Percentiles rank a stretch among this genome's conserved stretches.
phyloP scores from a whole-genome alignment of 495 filamentous ascomycete genomes.

The Tuber aestivum region DNA sequence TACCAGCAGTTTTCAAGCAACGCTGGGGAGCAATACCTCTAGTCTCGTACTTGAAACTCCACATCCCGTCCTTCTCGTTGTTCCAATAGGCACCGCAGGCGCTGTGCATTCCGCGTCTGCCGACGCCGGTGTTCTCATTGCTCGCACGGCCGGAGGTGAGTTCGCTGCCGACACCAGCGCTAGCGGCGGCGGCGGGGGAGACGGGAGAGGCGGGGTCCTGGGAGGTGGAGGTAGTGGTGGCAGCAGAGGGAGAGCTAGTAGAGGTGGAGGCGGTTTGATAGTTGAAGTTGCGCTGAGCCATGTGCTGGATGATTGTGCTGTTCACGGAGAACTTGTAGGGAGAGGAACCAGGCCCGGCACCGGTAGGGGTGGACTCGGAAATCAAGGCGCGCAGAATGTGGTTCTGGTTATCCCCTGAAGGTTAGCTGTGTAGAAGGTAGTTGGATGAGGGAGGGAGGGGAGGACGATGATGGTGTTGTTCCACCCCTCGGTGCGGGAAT shows the following conservation, averaged over 20 bases:
- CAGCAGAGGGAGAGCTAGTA: conserved; percentile 41
- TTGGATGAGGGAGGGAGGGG: conserved; percentile 39
- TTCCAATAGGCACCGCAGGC: conserved; percentile 96
- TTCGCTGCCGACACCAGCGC: conserved; percentile 38
- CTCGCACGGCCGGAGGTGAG: conserved; percentile 42
- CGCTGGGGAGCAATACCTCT: conserved; percentile 22
- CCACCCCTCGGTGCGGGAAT: conserved; percentile 72
- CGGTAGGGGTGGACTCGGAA: conserved; percentile 57
- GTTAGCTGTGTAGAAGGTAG: background rate
- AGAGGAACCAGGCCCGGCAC: conserved; percentile 45
- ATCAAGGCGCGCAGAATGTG: conserved; percentile 78
- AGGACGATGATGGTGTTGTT: conserved; percentile 84
- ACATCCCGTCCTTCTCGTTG: conserved; percentile 94
- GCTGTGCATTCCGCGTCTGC: conserved; percentile 90
- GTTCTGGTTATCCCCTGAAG: conserved; percentile 54
- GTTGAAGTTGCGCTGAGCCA: conserved; percentile 50
- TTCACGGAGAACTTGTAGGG: conserved; percentile 88
- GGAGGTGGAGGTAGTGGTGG: conserved; percentile 31
- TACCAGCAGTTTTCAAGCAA: background rate
- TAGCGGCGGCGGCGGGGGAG: conserved; percentile 42
- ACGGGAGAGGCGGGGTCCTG: conserved; percentile 37
- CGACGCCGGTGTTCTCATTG: conserved; percentile 56
- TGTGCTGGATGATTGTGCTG: conserved; percentile 95
- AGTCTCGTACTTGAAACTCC: conserved; percentile 84
- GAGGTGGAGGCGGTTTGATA: conserved; percentile 40